phyloP scores from a whole-genome alignment of 148 eudicot species.

The Beta vulgaris region DNA sequence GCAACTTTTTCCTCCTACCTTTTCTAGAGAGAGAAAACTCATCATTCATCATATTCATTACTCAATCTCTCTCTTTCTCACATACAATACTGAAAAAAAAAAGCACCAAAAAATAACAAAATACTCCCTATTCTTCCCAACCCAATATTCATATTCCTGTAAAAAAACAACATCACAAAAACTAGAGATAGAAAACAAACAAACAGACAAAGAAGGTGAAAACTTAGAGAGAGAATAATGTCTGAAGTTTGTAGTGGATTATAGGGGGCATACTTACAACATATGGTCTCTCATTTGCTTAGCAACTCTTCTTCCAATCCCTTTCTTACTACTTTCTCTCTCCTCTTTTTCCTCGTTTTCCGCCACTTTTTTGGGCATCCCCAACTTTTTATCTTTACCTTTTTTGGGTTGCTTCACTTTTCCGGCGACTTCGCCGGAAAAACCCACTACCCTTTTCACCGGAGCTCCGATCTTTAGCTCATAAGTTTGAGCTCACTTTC shows the following conservation, averaged over 20 bases:
- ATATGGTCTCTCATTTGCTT: constrained; percentile 54
- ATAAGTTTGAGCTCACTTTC: neutral
- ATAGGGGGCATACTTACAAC: constrained; percentile 59
- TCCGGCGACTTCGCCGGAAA: constrained; percentile 40
- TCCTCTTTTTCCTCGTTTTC: constrained; percentile 10
- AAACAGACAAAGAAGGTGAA: neutral
- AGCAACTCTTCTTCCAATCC: constrained; percentile 3
- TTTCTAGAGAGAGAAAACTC: constrained; percentile 2
- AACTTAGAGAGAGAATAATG: constrained; percentile 33
- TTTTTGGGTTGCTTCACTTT: constrained; percentile 20
- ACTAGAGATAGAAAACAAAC: too few relatives aligned
- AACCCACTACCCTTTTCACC: constrained; percentile 21
- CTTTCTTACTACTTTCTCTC: neutral
- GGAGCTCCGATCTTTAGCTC: constrained; percentile 17
- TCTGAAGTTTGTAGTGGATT: constrained; percentile 41
- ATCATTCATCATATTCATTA: neutral
- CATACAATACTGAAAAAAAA: too few relatives aligned
- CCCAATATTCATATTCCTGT: too few relatives aligned
- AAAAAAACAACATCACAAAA: neutral
- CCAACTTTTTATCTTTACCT: neutral
- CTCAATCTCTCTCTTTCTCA: neutral
- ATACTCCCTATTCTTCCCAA: too few relatives aligned
- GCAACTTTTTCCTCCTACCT: neutral
- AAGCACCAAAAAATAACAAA: too few relatives aligned
- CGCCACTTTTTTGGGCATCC: constrained; percentile 2